Percentiles rank a stretch among this genome's conserved stretches.
Evolutionary conservation across 768 basidiomycete genomes (phyloP).

Genomic region (Phylloporus sp.): DNA sequence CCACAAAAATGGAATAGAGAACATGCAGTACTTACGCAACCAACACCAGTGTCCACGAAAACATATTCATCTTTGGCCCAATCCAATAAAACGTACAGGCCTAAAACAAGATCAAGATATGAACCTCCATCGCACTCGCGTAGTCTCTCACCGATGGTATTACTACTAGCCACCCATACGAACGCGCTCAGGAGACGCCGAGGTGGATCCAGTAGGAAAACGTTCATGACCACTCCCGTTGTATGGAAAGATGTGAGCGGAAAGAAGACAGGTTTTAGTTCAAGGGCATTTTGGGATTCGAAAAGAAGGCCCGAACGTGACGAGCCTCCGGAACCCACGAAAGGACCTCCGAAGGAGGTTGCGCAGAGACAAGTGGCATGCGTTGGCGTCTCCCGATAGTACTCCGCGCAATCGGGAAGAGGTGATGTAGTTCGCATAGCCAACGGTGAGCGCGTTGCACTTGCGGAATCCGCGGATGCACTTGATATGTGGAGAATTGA

Average conservation of each 20-base stretch:
- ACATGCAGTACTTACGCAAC: slow-evolving; percentile 51
- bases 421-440: slow-evolving; percentile 21
- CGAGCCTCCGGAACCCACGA: not conserved
- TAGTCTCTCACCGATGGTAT: slow-evolving; percentile 28
- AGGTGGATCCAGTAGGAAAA: slow-evolving; percentile 67
- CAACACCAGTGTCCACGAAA: slow-evolving; percentile 69
- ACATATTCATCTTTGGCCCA: slow-evolving; percentile 66
- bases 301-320: slow-evolving; percentile 8
- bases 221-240: slow-evolving; percentile 70
- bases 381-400: slow-evolving; percentile 12
- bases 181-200: slow-evolving; percentile 61
- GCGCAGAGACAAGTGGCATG: slow-evolving; percentile 1
- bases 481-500: slow-evolving; percentile 14
- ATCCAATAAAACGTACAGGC: slow-evolving; percentile 60
- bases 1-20: not conserved
- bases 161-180: slow-evolving; percentile 54
- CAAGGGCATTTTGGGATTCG: slow-evolving; percentile 12
- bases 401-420: slow-evolving; percentile 15
- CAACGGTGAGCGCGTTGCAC: slow-evolving; percentile 21
- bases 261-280: slow-evolving; percentile 46
- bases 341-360: slow-evolving; percentile 3
- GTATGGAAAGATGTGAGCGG: slow-evolving; percentile 62
- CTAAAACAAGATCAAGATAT: slow-evolving; percentile 37
- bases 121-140: not conserved
- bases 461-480: slow-evolving; percentile 4